These are phyloP conservation scores for Elongisporangium anandrum DNA, from an alignment of 352 stramenopile genomes.

Conservation along the genomic window DNA sequence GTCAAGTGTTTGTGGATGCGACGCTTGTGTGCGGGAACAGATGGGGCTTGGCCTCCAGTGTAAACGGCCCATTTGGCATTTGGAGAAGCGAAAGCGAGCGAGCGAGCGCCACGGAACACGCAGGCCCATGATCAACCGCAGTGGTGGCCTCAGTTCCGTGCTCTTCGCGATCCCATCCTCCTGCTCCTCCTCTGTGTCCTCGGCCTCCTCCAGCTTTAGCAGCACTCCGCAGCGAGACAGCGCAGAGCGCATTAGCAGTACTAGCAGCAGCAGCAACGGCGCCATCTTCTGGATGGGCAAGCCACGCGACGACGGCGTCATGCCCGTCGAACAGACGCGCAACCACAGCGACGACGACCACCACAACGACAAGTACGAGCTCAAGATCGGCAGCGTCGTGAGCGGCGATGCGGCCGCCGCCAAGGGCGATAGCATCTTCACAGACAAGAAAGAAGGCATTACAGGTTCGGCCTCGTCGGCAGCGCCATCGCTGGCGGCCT, in stretches of 20 bases:
- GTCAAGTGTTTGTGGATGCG: not conserved
- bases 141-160: not conserved
- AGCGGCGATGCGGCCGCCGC: constrained; percentile 13
- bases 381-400: constrained; percentile 32
- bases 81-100: not conserved
- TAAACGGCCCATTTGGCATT: not conserved
- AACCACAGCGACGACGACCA: constrained; percentile 10
- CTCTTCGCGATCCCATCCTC: constrained; percentile 5
- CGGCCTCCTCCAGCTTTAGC: not conserved
- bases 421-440: constrained; percentile 3
- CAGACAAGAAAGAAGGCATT: constrained; percentile 10
- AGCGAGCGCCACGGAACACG: not conserved
- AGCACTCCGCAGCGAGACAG: not conserved
- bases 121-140: not conserved
- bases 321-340: constrained; percentile 7
- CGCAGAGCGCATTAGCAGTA: not conserved
- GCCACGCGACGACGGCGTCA: constrained; percentile 16
- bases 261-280: constrained; percentile 6
- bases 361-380: constrained; percentile 26
- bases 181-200: not conserved
- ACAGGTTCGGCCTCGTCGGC: constrained; percentile 16
- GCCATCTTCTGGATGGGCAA: constrained; percentile 13
- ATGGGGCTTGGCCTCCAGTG: not conserved
- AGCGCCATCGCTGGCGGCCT: constrained; percentile 7
- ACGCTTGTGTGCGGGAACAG: not conserved